Evolutionary conservation across 2,329 filamentous ascomycete genomes (phyloP).

Genomic region (Aspergillus texensis): DNA sequence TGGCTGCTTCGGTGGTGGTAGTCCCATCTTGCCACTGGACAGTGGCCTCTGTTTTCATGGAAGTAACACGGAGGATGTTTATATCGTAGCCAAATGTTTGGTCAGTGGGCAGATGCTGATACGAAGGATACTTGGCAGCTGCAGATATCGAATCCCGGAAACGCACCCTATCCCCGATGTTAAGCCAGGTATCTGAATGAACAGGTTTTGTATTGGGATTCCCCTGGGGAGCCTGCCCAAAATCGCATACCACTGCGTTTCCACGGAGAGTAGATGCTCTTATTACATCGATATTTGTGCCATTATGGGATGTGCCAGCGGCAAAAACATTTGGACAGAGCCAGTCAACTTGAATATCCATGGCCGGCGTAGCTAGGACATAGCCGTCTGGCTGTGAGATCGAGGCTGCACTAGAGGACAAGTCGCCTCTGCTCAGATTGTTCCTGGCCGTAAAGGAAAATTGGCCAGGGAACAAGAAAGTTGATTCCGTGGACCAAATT

Average conservation of each 20-base stretch:
- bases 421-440: conserved; percentile 54
- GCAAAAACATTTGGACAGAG: conserved; percentile 46
- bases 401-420: conserved; percentile 55
- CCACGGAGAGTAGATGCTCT: conserved; percentile 23
- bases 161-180: conserved; percentile 53
- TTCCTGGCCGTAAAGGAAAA: conserved; percentile 55
- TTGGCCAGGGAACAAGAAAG: conserved; percentile 38
- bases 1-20: conserved; percentile 50
- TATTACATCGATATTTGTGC: conserved; percentile 16
- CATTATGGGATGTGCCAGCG: conserved; percentile 22
- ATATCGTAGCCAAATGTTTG: conserved; percentile 59
- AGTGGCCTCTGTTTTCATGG: conserved; percentile 52
- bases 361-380: conserved; percentile 54
- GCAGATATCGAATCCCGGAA: conserved; percentile 58
- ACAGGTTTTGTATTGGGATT: neutral
- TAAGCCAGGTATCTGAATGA: conserved; percentile 36
- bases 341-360: conserved; percentile 56
- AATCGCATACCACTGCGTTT: conserved; percentile 27
- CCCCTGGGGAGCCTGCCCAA: conserved; percentile 20
- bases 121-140: conserved; percentile 54
- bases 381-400: conserved; percentile 56
- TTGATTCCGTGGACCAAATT: conserved; percentile 13
- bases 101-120: conserved; percentile 49
- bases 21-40: conserved; percentile 64
- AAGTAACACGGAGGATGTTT: conserved; percentile 58